A percentile compares a stretch with the other conserved stretches of the same genome.
Conservation (phyloP, 1,284 basidiomycete genomes). For the Singerocomus rubriflavus region DNA sequence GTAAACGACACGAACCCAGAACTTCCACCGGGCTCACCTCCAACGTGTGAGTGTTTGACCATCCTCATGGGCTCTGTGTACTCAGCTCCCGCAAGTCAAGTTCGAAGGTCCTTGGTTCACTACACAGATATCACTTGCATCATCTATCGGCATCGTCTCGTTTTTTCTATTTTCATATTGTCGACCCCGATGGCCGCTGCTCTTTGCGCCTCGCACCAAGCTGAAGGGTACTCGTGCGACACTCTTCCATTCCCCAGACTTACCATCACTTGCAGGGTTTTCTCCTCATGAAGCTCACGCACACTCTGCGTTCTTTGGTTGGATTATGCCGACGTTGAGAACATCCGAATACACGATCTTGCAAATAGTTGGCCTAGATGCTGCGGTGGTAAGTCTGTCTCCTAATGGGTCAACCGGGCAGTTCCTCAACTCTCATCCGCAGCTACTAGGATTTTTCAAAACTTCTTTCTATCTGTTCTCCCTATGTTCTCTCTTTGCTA, state of each 20-base stretch:
- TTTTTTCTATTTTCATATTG: conserved; percentile 89
- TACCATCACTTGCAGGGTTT: conserved; percentile 55
- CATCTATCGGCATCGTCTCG: conserved; percentile 73
- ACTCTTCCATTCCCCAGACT: neutral
- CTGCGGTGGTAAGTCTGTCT: conserved; percentile 70
- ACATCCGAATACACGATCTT: conserved; percentile 93
- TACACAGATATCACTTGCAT: conserved; percentile 83
- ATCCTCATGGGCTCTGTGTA: neutral
- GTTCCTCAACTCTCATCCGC: conserved; percentile 4
- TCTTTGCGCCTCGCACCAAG: conserved; percentile 92
- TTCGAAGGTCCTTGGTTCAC: conserved; percentile 92
- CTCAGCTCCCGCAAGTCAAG: conserved; percentile 43
- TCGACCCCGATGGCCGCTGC: conserved; percentile 81
- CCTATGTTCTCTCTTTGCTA: conserved; percentile 78
- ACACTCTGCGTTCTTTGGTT: conserved; percentile 85
- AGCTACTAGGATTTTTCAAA: conserved; percentile 95
- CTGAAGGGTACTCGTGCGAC: conserved; percentile 67
- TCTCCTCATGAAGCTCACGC: conserved; percentile 87
- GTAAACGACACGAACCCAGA: conserved; percentile 26
- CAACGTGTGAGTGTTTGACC: conserved; percentile 42
- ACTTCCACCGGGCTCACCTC: conserved; percentile 57
- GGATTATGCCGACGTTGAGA: conserved; percentile 89
- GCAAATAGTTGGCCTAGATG: conserved; percentile 95
- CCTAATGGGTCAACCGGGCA: neutral
- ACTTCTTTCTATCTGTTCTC: conserved; percentile 92